These are phyloP conservation scores for Taphrina communis DNA, from an alignment of 1,139 yeast genomes.

Conservation along the genomic window DNA sequence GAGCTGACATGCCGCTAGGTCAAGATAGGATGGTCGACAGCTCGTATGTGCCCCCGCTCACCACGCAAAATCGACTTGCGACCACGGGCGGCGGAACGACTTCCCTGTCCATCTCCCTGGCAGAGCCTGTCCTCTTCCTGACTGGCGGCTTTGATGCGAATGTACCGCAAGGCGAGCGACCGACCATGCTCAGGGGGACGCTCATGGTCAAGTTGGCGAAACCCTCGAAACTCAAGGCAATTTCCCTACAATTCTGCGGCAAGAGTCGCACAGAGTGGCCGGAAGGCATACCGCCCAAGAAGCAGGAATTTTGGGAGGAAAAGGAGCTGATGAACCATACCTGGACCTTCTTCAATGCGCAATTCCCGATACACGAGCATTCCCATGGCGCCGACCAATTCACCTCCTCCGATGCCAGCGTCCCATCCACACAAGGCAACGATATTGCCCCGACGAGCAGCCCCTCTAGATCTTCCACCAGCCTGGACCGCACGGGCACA, in stretches of 20 bases:
- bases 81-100: conserved; percentile 46
- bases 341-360: conserved; percentile 83
- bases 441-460: conserved; percentile 22
- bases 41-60: conserved; percentile 38
- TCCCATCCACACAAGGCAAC: conserved; percentile 32
- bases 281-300: conserved; percentile 91
- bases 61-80: conserved; percentile 45
- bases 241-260: conserved; percentile 74
- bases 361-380: conserved; percentile 52
- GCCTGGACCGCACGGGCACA: conserved; percentile 48
- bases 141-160: conserved; percentile 73
- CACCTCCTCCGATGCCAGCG: conserved; percentile 40
- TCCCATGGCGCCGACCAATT: conserved; percentile 62
- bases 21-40: conserved; percentile 25
- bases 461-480: conserved; percentile 48
- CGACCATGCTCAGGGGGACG: conserved; percentile 83
- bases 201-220: conserved; percentile 72
- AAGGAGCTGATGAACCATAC: conserved; percentile 75
- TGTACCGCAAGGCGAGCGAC: conserved; percentile 73
- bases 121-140: conserved; percentile 78
- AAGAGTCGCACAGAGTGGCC: conserved; percentile 92
- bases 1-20: conserved; percentile 8
- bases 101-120: conserved; percentile 63
- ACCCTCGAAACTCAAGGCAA: conserved; percentile 73
- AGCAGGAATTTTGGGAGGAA: conserved; percentile 66